Conservation (phyloP, 345 rosid genomes). For the Nasturtium officinale region DNA sequence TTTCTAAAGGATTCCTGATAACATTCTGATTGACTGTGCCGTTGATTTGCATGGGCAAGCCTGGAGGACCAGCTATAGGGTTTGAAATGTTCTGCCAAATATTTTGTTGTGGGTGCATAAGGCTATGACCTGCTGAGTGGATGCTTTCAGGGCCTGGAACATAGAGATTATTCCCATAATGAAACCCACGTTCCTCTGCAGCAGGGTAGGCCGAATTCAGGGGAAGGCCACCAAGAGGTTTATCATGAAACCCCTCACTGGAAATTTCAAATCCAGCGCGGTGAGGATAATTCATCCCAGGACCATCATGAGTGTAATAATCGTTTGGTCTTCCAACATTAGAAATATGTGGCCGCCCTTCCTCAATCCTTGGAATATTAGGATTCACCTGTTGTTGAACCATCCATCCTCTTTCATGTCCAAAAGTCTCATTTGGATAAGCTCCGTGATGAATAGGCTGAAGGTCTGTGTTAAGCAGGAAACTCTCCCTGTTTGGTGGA, state of each 20-base stretch:
- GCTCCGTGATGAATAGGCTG: constrained; percentile 54
- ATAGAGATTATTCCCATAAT: constrained; percentile 60
- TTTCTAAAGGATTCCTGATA: constrained; percentile 55
- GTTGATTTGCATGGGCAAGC: constrained; percentile 52
- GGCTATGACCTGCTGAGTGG: constrained; percentile 59
- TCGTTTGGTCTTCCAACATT: constrained; percentile 73
- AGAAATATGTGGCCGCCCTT: constrained; percentile 57
- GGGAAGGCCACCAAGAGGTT: constrained; percentile 45
- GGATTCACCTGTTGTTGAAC: constrained; percentile 65
- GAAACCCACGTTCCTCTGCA: constrained; percentile 58
- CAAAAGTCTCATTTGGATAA: constrained; percentile 59
- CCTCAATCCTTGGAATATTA: constrained; percentile 57
- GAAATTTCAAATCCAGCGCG: constrained; percentile 65
- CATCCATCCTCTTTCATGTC: constrained; percentile 80
- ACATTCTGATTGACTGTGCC: constrained; percentile 54
- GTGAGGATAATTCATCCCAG: constrained; percentile 64
- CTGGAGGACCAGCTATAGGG: constrained; percentile 54
- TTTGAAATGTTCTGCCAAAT: constrained; percentile 70
- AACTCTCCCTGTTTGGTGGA: constrained; percentile 56
- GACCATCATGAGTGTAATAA: constrained; percentile 62
- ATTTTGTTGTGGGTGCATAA: constrained; percentile 54
- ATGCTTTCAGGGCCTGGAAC: constrained; percentile 63
- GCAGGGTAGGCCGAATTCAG: constrained; percentile 51
- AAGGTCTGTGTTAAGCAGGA: constrained; percentile 58
- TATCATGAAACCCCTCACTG: constrained; percentile 66